Percentiles rank a stretch among this genome's conserved stretches.
phyloP scores from a whole-genome alignment of 139 green algal species.

The Haematococcus lacustris region DNA sequence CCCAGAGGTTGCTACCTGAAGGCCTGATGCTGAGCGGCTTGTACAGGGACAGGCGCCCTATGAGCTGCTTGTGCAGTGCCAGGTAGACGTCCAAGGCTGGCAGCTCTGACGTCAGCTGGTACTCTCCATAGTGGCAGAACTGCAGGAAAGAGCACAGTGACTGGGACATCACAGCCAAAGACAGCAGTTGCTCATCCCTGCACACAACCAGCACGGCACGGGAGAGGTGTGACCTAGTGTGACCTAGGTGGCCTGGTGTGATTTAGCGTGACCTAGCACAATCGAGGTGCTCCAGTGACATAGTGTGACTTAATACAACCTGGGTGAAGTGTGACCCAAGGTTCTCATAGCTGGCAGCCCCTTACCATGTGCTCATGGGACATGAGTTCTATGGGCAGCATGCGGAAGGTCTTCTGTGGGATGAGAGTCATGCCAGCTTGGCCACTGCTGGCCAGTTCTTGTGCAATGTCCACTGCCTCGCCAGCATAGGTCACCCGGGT shows the following conservation, averaged over 20 bases:
- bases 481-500: background rate
- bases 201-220: no score
- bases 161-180: no score
- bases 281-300: no score
- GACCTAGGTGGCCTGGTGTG: no score
- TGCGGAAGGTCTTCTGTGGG: constrained; percentile 2
- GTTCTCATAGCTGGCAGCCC: no score
- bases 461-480: background rate
- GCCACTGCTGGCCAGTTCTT: background rate
- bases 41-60: constrained; percentile 17
- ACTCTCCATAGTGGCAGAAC: constrained; percentile 32
- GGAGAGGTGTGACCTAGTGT: no score
- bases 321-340: no score
- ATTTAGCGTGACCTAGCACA: no score
- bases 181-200: no score
- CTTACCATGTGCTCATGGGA: constrained; percentile 2
- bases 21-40: background rate
- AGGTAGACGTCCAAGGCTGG: constrained; percentile 28
- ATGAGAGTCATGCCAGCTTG: constrained; percentile 7
- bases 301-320: no score
- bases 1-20: background rate
- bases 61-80: constrained; percentile 14
- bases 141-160: no score
- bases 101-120: constrained; percentile 16
- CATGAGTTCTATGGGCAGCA: constrained; percentile 3